phyloP scores from a whole-genome alignment of 1,284 basidiomycete genomes.

The Rhodotorula mucilaginosa region DNA sequence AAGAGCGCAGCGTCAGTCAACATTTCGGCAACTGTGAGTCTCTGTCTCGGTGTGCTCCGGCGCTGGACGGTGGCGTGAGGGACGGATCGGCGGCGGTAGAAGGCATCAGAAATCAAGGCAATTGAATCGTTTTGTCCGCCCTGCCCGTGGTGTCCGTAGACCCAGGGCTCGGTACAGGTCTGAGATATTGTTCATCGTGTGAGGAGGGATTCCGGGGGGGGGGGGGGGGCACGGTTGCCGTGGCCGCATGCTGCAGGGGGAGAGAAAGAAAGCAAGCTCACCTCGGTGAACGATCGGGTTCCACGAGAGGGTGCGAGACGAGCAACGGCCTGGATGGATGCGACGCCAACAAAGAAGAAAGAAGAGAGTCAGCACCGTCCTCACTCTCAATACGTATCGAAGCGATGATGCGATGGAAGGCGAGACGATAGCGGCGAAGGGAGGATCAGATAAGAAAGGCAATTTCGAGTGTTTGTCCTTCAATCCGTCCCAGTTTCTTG shows the following conservation, averaged over 20 bases:
- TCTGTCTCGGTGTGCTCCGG: no score
- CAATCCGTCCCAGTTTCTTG: constrained; percentile 6
- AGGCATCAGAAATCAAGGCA: constrained; percentile 48
- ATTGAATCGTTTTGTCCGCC: constrained; percentile 46
- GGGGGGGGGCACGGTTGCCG: background rate
- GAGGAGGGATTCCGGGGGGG: background rate
- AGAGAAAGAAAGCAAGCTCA: constrained; percentile 51
- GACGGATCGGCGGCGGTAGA: no score
- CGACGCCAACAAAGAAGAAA: background rate
- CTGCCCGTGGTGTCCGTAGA: constrained; percentile 47
- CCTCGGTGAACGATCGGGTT: background rate
- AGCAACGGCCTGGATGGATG: background rate
- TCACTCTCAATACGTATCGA: background rate
- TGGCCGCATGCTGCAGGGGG: constrained; percentile 38
- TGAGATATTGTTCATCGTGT: constrained; percentile 52
- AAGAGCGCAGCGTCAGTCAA: no score
- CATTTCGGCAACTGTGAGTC: no score
- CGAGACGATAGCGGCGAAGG: background rate
- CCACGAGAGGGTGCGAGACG: background rate
- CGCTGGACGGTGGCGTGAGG: no score
- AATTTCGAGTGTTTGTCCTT: constrained; percentile 26
- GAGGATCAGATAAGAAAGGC: constrained; percentile 25
- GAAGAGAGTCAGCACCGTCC: background rate
- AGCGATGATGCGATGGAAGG: background rate
- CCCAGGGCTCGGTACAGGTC: constrained; percentile 55